Evolutionary conservation across 2,329 filamentous ascomycete species (phyloP), one percentile per base, ranked within the genome.

Genomic region (Amphichorda felina): DNA sequence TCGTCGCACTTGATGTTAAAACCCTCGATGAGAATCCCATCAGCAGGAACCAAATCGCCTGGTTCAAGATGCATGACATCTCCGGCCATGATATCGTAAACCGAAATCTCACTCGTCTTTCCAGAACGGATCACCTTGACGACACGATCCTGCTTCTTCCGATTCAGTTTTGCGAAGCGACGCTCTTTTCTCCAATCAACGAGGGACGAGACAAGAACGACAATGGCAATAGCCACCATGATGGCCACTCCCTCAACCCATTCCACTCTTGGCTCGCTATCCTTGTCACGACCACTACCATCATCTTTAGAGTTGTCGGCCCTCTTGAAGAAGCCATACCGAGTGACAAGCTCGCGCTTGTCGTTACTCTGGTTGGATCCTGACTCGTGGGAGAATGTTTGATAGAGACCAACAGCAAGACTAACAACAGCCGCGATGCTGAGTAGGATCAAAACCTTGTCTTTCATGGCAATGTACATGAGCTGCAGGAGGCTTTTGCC

Each of bases 221-320:
- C 82, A 34, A 87, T 84, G 28, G 72, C 60, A 47, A 88, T 85
- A 40, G 82, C 82, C n/a, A 75, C 79, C 38, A 87, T 81, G 43
- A 88, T 87, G 41, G 82, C 82, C 17, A 87, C 82, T 44, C 82
- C 82, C 53, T 88, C 82, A 21, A 88, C 73, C 82, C 82, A 88
- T 50, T 86, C 82, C 2, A 84, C 75, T 31, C 64, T 61, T 4
- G 75, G 66, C 36, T 73, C 58, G 5, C 53, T 63, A 0, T 55
- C 28, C 3, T 16, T 18, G 26, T 15, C 16, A 4, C 11, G 11
- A 10, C 25, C 10, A 14, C 25, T n/a, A 14, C 15, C 31, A 22
- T 11, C 49, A 41, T 82, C 75, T 4, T 64, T 45, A 15, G 61
- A 60, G 10, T 79, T 79, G 50, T 13, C 10, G 15, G 29, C 9